Base-by-base conservation (phyloP, 805 yeast genomes). In the Pichia exigua region DNA sequence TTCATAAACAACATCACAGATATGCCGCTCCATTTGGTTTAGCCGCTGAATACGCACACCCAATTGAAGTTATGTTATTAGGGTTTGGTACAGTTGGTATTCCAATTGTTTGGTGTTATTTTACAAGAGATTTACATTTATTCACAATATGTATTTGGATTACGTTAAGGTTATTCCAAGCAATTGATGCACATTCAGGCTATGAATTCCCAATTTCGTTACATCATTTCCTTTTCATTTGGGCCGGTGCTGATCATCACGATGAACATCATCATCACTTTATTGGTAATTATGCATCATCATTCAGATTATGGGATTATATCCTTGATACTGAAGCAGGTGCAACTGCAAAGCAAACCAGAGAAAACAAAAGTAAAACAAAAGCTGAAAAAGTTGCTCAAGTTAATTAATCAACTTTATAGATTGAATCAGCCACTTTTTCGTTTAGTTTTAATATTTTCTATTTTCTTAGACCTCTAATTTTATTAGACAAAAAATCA, bases 171-270 rank as follows among this genome's bases (percentile, higher is more conserved):
- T 79, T 92, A 61, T 83, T 86, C 75, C 99, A 92, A 76, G 99
- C 99, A 27, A 92, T 92, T 53, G 99, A 92, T 68, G 85, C 97
- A 26, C 99, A 92, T 70, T 90, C 97, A 13, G 99, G 98, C 53
- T 94, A 92, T 71, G 98, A 92, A 67, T 92, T 92, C 81, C 98
- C 99, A 57, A 83, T 95, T 88, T 88, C 97, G 5, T 76, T 92
- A 65, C 94, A 89, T 72, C 89, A 90, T 66, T 82, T 92, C 71
- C 67, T 92, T 55, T 97, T 97, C 46, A 79, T 94, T 72, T 91
- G 98, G 97, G 96, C 97, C 4, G 98, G 98, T 59, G 97, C 97
- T 22, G 97, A 87, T 64, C 98, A 92, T 71, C 98, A 92, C 68
- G 99, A 92, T 70, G 87, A 87, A 71, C 99, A 92, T 67, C 99